Evolutionary conservation across 2,329 filamentous ascomycete species (phyloP).

Genomic region (Phialophora verrucosa): DNA sequence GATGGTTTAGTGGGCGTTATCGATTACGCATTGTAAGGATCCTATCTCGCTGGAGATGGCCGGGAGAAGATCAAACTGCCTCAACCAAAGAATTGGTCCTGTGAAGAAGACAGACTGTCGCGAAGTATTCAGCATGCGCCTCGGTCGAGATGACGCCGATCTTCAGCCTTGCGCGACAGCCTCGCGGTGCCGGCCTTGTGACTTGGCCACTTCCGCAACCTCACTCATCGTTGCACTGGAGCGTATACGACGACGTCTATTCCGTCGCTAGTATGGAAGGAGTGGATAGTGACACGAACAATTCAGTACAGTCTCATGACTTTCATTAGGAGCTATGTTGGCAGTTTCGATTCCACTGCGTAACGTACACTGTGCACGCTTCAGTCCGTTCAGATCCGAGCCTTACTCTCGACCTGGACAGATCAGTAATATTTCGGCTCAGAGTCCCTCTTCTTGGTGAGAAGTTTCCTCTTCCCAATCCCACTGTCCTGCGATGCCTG

Average conservation of each 20-base stretch:
- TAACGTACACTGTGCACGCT: not conserved
- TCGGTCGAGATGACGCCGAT: constrained; percentile 30
- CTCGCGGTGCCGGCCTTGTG: not conserved
- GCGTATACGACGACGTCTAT: not conserved
- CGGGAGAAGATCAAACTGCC: not conserved
- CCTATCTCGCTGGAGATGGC: not conserved
- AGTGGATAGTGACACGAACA: not conserved
- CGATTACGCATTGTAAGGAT: constrained; percentile 19
- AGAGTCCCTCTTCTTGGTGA: constrained; percentile 31
- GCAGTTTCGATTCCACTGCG: not conserved
- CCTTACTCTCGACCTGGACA: not conserved
- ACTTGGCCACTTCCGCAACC: not conserved
- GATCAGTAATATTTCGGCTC: constrained; percentile 22
- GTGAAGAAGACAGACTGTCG: constrained; percentile 32
- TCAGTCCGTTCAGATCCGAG: not conserved
- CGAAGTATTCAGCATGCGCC: constrained; percentile 12
- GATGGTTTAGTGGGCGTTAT: constrained; percentile 12
- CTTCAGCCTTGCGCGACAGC: constrained; percentile 17
- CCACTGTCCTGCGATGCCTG: constrained; percentile 21
- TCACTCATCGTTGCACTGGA: not conserved
- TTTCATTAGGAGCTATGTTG: not conserved
- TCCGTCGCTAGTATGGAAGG: not conserved
- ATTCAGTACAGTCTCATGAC: not conserved
- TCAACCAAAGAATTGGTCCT: not conserved
- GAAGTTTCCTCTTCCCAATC: constrained; percentile 33